Percentiles rank a stretch among this genome's conserved stretches.
These are phyloP conservation scores for Curvularia lunata DNA, from an alignment of 2,329 filamentous ascomycete species.

Conservation along the genomic window DNA sequence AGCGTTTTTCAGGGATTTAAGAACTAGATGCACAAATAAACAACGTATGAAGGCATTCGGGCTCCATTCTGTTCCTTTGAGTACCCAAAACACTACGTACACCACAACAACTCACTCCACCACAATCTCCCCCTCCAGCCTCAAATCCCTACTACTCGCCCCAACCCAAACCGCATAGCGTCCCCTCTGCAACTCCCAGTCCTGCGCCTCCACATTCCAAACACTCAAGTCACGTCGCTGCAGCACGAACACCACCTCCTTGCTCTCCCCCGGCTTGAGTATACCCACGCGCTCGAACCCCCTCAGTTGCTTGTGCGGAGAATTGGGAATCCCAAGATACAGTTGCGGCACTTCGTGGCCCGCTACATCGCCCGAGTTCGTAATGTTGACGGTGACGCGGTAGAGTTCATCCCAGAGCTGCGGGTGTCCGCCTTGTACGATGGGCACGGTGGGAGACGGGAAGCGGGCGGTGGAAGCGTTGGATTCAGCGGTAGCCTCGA, in stretches of 20 bases:
- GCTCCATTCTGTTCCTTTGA: no score
- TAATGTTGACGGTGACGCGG: constrained; percentile 68
- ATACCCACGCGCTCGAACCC: constrained; percentile 75
- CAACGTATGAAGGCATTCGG: no score
- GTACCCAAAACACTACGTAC: no score
- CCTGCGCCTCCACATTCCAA: constrained; percentile 77
- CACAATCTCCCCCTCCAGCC: constrained; percentile 26
- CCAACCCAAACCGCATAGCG: constrained; percentile 43
- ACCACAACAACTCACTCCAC: constrained; percentile 1
- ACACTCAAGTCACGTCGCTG: constrained; percentile 82
- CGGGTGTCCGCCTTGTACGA: constrained; percentile 46
- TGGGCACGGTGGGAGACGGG: constrained; percentile 17
- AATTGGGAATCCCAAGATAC: constrained; percentile 68
- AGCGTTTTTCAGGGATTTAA: no score
- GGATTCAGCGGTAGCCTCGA: constrained; percentile 56
- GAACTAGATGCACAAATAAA: no score
- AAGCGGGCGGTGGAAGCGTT: constrained; percentile 39
- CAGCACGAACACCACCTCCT: constrained; percentile 68
- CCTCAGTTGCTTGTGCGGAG: constrained; percentile 69
- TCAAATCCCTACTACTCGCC: constrained; percentile 46
- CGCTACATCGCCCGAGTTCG: constrained; percentile 68
- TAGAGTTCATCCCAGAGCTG: constrained; percentile 71
- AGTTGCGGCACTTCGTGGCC: constrained; percentile 77
- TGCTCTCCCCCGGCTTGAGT: constrained; percentile 69
- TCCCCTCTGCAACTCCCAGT: constrained; percentile 68